phyloP scores from a whole-genome alignment of 495 filamentous ascomycete species.

The Hypoxylon intermedium region DNA sequence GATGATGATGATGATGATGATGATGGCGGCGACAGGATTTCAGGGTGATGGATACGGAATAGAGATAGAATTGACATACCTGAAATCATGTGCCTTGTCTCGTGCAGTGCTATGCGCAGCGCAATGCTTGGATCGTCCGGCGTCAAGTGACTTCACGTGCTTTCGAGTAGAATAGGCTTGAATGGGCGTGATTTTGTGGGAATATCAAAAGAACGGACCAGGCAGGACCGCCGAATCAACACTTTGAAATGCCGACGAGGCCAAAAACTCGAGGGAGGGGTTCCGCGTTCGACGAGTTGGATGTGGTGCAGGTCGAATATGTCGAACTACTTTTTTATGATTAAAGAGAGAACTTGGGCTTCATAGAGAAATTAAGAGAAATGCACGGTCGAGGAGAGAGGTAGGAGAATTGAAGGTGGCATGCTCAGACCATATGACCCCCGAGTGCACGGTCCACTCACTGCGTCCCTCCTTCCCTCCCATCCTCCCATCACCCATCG shows the following conservation, averaged over 20 bases:
- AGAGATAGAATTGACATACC: slow-evolving; percentile 33
- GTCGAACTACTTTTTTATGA: slow-evolving; percentile 10
- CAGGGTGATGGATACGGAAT: slow-evolving; percentile 5
- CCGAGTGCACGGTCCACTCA: slow-evolving; percentile 40
- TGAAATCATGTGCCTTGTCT: slow-evolving; percentile 46
- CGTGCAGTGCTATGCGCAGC: slow-evolving; percentile 38
- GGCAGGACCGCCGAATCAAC: slow-evolving; percentile 30
- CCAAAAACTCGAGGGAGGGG: slow-evolving; percentile 7
- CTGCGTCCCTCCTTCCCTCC: background rate
- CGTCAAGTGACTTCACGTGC: slow-evolving; percentile 49
- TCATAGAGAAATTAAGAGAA: slow-evolving; percentile 39
- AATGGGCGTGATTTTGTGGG: slow-evolving; percentile 43
- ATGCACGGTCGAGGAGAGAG: slow-evolving; percentile 35
- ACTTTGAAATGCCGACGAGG: slow-evolving; percentile 21
- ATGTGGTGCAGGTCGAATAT: slow-evolving; percentile 14
- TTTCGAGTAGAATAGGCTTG: slow-evolving; percentile 42
- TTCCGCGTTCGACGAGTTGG: slow-evolving; percentile 1
- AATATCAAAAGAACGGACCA: slow-evolving; percentile 38
- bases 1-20: slow-evolving; percentile 5
- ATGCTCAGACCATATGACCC: slow-evolving; percentile 47
- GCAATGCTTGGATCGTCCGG: slow-evolving; percentile 42
- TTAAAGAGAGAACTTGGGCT: slow-evolving; percentile 29
- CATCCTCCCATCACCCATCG: background rate
- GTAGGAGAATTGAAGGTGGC: slow-evolving; percentile 43
- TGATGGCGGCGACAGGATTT: slow-evolving; percentile 11